Evolutionary conservation across 345 rosid genomes (phyloP).

Genomic region (Hibiscus mutabilis): DNA sequence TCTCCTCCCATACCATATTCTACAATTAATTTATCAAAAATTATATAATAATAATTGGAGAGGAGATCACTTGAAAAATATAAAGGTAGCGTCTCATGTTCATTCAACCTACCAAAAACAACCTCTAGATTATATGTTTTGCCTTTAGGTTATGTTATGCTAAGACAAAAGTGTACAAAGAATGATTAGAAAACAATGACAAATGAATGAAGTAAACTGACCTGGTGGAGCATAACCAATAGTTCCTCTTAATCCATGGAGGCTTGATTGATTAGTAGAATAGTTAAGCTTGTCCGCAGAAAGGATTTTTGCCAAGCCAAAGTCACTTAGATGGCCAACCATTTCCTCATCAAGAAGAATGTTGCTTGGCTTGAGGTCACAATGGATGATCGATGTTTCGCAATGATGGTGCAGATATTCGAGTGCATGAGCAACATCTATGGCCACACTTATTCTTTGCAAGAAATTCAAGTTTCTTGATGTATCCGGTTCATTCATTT

Average conservation of each 20-base stretch:
- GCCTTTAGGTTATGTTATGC: neutral
- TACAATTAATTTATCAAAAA: neutral
- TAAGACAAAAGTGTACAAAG: neutral
- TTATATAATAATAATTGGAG: neutral
- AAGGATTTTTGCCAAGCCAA: conserved; percentile 5
- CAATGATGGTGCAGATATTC: conserved; percentile 21
- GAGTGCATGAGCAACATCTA: conserved; percentile 13
- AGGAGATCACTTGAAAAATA: neutral
- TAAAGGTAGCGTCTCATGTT: neutral
- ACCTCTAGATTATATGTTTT: neutral
- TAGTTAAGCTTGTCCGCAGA: neutral
- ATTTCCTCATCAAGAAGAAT: conserved; percentile 9
- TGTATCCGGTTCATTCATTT: neutral
- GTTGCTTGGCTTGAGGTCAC: conserved; percentile 22
- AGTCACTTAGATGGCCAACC: conserved; percentile 10
- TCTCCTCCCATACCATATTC: neutral
- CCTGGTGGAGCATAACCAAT: conserved; percentile 27
- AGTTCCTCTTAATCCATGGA: conserved; percentile 14
- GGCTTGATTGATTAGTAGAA: neutral
- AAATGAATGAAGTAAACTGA: conserved; percentile 9
- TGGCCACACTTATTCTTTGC: neutral
- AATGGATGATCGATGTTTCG: conserved; percentile 11
- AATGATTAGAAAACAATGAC: neutral
- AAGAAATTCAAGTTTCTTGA: neutral
- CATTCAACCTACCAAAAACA: neutral